Conservation (phyloP, 2,329 filamentous ascomycete genomes). For the Diaporthe longicolla region DNA sequence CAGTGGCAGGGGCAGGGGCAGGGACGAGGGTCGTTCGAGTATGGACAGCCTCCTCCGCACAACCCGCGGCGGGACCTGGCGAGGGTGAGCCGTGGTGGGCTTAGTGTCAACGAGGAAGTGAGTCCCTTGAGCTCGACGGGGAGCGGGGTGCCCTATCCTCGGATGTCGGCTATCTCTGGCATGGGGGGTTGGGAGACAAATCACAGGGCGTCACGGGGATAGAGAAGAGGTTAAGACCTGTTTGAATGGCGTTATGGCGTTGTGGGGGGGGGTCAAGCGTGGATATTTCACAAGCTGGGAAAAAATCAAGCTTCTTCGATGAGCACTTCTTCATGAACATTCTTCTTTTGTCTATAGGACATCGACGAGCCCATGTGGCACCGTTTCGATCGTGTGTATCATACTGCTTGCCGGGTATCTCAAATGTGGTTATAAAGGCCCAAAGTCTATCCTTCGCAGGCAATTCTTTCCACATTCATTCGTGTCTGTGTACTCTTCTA, state of each 20-base stretch:
- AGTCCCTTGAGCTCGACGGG: conserved; percentile 41
- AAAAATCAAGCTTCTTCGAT: background rate
- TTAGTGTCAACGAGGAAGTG: conserved; percentile 30
- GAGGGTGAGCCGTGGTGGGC: background rate
- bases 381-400: conserved; percentile 15
- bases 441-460: conserved; percentile 17
- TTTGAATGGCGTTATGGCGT: background rate
- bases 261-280: background rate
- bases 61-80: background rate
- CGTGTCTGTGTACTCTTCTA: conserved; percentile 1
- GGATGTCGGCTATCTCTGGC: conserved; percentile 38
- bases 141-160: conserved; percentile 33
- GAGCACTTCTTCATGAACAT: background rate
- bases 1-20: conserved; percentile 1
- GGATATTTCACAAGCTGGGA: background rate
- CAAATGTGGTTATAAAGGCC: conserved; percentile 9
- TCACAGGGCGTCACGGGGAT: background rate
- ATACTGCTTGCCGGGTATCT: conserved; percentile 22
- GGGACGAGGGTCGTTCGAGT: background rate
- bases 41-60: conserved; percentile 7
- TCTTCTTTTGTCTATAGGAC: conserved; percentile 27
- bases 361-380: conserved; percentile 10
- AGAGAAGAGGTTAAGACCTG: background rate
- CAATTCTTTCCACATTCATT: conserved; percentile 19
- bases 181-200: conserved; percentile 19